A percentile compares a stretch with the other conserved stretches of the same genome.
Evolutionary conservation across 305 asterid species (phyloP).

Genomic region (Andrographis paniculata): DNA sequence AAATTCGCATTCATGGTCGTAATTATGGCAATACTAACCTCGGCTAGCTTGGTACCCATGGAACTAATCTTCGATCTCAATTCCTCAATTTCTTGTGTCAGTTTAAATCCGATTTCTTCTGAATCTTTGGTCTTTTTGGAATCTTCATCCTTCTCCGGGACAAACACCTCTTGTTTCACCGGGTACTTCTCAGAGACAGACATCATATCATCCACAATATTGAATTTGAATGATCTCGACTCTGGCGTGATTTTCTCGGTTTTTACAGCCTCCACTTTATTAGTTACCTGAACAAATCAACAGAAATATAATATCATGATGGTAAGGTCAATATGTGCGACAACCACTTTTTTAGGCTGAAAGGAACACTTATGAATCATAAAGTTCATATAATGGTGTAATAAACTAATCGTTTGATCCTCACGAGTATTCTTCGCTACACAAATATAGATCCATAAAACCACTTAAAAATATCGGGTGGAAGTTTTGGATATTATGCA

Average conservation of each 20-base stretch:
- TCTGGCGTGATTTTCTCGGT: conserved; percentile 29
- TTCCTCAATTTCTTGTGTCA: conserved; percentile 40
- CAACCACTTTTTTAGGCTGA: too few relatives aligned
- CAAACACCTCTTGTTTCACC: conserved; percentile 7
- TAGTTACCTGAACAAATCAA: conserved; percentile 27
- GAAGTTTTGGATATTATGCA: too few relatives aligned
- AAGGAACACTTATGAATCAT: too few relatives aligned
- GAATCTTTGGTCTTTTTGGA: conserved; percentile 29
- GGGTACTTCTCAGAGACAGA: conserved; percentile 23
- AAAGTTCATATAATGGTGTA: too few relatives aligned
- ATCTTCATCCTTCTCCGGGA: conserved; percentile 24
- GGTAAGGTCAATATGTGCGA: too few relatives aligned
- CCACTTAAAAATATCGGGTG: too few relatives aligned
- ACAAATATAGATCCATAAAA: too few relatives aligned
- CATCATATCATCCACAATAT: conserved; percentile 25
- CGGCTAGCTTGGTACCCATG: conserved; percentile 50
- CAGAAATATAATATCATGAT: conserved; percentile 12
- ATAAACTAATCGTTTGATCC: too few relatives aligned
- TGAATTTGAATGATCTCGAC: conserved; percentile 24
- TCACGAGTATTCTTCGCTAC: too few relatives aligned
- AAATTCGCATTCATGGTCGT: too few relatives aligned
- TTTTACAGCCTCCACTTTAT: conserved; percentile 31
- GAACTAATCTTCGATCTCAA: conserved; percentile 40
- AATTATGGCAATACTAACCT: conserved; percentile 35
- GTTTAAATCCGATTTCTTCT: conserved; percentile 33